These are phyloP conservation scores for Chrysochromulina parva DNA, from an alignment of 78 protist genomes.

Conservation along the genomic window DNA sequence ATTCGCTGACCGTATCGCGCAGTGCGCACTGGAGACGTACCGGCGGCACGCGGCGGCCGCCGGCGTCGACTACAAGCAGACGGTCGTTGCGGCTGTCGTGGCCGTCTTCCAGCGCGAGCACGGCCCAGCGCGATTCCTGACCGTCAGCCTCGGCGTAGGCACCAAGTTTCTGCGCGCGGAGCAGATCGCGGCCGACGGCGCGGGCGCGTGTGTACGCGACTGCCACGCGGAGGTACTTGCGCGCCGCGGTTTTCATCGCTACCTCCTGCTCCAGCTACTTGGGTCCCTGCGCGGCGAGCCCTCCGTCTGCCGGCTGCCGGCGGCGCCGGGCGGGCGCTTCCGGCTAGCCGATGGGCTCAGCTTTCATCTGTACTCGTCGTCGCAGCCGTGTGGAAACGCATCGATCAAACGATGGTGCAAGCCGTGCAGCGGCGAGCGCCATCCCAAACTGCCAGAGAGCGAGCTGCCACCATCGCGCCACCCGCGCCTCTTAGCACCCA, in stretches of 20 bases:
- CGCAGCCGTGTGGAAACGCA: constrained; percentile 37
- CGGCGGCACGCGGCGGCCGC: not conserved
- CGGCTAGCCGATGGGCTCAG: not conserved
- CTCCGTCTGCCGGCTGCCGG: not conserved
- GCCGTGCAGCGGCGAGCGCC: too few relatives aligned
- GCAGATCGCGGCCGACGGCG: not conserved
- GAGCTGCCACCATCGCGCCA: not conserved
- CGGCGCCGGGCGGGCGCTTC: not conserved
- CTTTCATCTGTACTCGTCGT: constrained; percentile 6
- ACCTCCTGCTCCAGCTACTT: not conserved
- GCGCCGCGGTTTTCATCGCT: not conserved
- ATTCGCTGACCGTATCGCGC: not conserved
- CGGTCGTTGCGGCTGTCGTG: too few relatives aligned
- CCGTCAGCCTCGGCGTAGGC: not conserved
- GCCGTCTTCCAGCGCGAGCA: too few relatives aligned
- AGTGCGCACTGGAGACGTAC: not conserved
- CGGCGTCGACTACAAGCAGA: too few relatives aligned
- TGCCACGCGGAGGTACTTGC: constrained; percentile 40
- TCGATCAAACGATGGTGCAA: not conserved
- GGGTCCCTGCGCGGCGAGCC: not conserved
- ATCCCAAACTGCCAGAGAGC: not conserved
- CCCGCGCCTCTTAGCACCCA: not conserved
- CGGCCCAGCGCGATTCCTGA: too few relatives aligned
- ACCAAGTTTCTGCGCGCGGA: not conserved
- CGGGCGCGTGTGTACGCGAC: constrained; percentile 6